Base-by-base conservation (phyloP, 805 yeast genomes). In the Yamadazyma phyllophila region DNA sequence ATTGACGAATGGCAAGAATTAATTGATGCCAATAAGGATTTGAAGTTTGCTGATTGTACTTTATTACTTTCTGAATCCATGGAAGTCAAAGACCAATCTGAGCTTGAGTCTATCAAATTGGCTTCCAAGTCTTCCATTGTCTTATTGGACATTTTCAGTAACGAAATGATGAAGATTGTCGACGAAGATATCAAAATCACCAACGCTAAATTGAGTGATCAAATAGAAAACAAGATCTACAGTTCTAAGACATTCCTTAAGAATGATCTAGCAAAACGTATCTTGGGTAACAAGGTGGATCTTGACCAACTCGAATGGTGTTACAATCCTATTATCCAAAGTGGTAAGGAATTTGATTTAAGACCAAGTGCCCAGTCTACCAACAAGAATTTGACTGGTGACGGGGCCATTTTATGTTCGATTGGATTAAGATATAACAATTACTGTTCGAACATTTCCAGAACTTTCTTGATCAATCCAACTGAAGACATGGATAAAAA, bases 221-320 rank as follows among this genome's bases (percentile, higher is more conserved):
- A 76, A 58, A 76, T 92, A 43, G 96, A 90, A 61, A 81, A 77
- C 59, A 85, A 83, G 63, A 85, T 92, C 55, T 97, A 89, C 57
- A 56, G 48, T 47, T 88, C 86, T 58, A 81, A 79, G 54, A 85
- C 86, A 69, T 79, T 83, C 62, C 75, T 75, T 46, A 73, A 73
- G 64, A 73, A 73, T 11, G 67, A 69, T 3, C 59, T 67, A 45
- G 81, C 80, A 32, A 80, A 82, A 57, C 77, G 78, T 52, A 61
- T 80, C 39, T 83, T 85, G 38, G 70, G 77, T 29, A 53, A 66
- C 24, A 47, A 54, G 40, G 58, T 58, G 33, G 92, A 85, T 44
- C 85, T 90, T 50, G 96, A 89, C 57, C 78, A 81, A 51, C 68
- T 92, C 15, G 98, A 92, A 62, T 92, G 97, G 97, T 87, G 96